A percentile compares a stretch with the other conserved stretches of the same genome.
phyloP scores from a whole-genome alignment of 2,329 filamentous ascomycete species.

The Chaetomium strumarium region DNA sequence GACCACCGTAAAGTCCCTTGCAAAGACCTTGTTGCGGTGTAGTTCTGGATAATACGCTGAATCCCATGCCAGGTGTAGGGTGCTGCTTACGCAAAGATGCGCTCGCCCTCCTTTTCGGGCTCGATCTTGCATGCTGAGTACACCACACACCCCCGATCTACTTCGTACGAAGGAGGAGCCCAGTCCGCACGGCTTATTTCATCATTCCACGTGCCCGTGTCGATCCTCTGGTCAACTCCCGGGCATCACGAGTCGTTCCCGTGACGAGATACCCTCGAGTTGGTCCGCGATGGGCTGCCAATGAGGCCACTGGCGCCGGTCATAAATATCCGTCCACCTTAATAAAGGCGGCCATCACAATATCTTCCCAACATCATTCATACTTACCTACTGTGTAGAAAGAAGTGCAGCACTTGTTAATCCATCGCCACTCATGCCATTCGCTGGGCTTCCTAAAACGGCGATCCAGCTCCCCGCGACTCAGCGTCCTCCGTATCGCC shows the following conservation, averaged over 20 bases:
- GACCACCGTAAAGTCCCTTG: background rate
- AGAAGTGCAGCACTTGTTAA: no score
- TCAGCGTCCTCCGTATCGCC: no score
- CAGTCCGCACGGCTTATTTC: constrained; percentile 16
- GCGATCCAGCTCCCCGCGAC: no score
- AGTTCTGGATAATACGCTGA: background rate
- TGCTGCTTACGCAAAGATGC: background rate
- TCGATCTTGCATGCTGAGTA: constrained; percentile 20
- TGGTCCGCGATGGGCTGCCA: constrained; percentile 35
- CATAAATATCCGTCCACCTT: constrained; percentile 36
- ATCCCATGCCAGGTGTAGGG: constrained; percentile 4
- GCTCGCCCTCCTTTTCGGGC: constrained; percentile 15
- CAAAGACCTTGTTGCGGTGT: background rate
- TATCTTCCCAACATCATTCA: no score
- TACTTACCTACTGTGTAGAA: no score
- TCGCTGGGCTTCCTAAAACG: no score
- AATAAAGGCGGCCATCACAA: no score
- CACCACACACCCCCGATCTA: constrained; percentile 5
- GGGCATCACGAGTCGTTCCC: constrained; percentile 37
- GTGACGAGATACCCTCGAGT: constrained; percentile 39
- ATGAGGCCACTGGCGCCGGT: constrained; percentile 43
- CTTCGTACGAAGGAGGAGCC: constrained; percentile 11
- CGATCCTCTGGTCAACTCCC: constrained; percentile 11
- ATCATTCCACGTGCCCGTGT: constrained; percentile 22
- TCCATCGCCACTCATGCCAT: no score